Base-by-base conservation (phyloP, 768 basidiomycete species). In the Boletus pseudo-olivaceus region DNA sequence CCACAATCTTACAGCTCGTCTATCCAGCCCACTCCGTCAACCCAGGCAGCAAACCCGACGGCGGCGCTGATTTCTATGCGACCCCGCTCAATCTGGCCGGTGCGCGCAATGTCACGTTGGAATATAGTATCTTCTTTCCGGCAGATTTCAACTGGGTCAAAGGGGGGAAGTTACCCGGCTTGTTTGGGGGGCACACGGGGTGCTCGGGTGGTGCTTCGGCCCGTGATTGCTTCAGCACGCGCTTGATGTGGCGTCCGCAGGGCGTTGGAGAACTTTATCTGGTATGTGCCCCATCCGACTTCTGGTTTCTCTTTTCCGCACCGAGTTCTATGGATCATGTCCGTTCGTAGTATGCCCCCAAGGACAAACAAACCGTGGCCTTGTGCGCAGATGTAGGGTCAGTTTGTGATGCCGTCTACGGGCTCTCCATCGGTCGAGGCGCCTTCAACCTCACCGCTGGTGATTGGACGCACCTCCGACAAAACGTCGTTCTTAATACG, bases 131-230 rank as follows among this genome's bases (percentile, higher is more conserved):
- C 10, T 93, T 84, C 69, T 92, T 96, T 63, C 88, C 88, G 0
- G 55, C 49, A 0, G 79, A 83, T 56, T 95, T 92, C 58, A 77
- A 86, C 49, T 95, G 83, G 77, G 90, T 91, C 17, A 75, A 80
- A 49, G 93, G 81, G 5, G 93, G 93, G 7, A 95, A 97, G 70
- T 67, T 95, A 6, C 90, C 93, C 0, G 93, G 93, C 1, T 57
- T 93, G 5, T 91, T 84, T 61, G 87, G 87, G 0, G 88, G 88
- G 0, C 82, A 79, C 58, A 73, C 65, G 4, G 78, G 71, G 7
- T 91, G 89, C 65, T 89, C 88, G 19, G 90, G 90, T 6, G 90
- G 90, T 1, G 74, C 82, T 59, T 76, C 77, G n/a, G 92, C 90
- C 7, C 58, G 74, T 34, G 75, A 79, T 41, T 95, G 93, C 62